Base-by-base conservation (phyloP, 1,139 yeast species). In the Taphrina flavorubra region DNA sequence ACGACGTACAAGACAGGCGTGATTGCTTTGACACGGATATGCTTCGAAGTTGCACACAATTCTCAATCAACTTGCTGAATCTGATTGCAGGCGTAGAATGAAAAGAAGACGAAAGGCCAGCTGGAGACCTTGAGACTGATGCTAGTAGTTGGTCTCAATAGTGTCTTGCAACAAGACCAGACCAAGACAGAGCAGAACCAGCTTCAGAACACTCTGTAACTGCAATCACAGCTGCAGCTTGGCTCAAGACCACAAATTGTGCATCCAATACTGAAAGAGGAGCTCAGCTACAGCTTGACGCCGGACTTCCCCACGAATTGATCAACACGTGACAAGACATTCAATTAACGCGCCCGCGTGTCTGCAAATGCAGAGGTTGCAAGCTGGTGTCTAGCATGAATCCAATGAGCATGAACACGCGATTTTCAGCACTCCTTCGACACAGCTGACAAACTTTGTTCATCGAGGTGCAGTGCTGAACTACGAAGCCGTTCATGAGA, bases 271-370 rank as follows among this genome's bases (percentile, higher is more conserved):
- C 42, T 39, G 6, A 39, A 3, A n/a, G 47, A 44, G 47, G 47
- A 44, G 47, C 47, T 44, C 47, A 14, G 3, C 47, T 16, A 4
- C 4, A 25, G 31, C 31, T 25, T 25, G 31, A 44, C 13, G 47
- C 47, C 18, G 8, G 47, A 44, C n/a, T 44, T 44, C 47, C 47
- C 47, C 47, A 44, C 47, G 47, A 44, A 44, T 6, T 6, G 47
- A 13, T 8, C 47, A 3, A 7, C 47, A 44, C 47, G 47, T 44
- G 47, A 44, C 13, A 7, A n/a, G n/a, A 14, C 47, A 44, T 44
- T 44, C 47, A 16, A n/a, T 14, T 7, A 44, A 7, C 47, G 18
- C 47, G 47, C n/a, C n/a, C 47, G 47, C 47, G 18, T 3, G 42
- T 44, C 18, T 44, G 18, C 18, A 44, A 44, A 25, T 25, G 31